These are phyloP conservation scores for Colletotrichum endophyticum DNA, from an alignment of 2,329 filamentous ascomycete species.

Conservation along the genomic window DNA sequence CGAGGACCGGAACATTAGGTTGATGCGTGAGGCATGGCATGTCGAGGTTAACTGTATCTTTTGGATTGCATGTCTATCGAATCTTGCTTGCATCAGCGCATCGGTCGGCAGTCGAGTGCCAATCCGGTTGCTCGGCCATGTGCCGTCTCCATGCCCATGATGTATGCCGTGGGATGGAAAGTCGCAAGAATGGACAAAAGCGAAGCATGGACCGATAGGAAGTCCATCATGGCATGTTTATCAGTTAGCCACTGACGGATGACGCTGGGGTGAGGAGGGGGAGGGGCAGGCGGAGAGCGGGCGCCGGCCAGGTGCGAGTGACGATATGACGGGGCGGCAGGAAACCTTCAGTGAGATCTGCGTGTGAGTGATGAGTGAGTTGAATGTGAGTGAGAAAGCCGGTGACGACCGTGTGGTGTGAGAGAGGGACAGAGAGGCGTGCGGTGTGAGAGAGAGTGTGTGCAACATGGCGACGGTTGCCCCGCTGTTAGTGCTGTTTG, in stretches of 20 bases:
- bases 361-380: background rate
- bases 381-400: background rate
- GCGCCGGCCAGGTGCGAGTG: background rate
- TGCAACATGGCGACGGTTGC: background rate
- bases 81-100: background rate
- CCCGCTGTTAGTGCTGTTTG: conserved; percentile 12
- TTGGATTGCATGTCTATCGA: background rate
- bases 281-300: background rate
- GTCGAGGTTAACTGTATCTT: conserved; percentile 6
- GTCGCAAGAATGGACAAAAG: background rate
- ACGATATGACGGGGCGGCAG: conserved; percentile 1
- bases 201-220: background rate
- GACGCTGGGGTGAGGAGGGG: background rate
- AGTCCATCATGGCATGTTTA: conserved; percentile 14
- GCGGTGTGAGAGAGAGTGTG: background rate
- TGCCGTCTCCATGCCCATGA: background rate
- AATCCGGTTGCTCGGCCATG: background rate
- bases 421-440: background rate
- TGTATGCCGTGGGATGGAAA: background rate
- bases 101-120: background rate
- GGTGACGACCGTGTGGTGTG: background rate
- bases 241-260: conserved; percentile 14
- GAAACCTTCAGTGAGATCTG: conserved; percentile 14
- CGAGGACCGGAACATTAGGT: background rate
- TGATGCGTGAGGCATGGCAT: background rate